phyloP scores from a whole-genome alignment of 495 filamentous ascomycete genomes.

The Annulohypoxylon nitens region DNA sequence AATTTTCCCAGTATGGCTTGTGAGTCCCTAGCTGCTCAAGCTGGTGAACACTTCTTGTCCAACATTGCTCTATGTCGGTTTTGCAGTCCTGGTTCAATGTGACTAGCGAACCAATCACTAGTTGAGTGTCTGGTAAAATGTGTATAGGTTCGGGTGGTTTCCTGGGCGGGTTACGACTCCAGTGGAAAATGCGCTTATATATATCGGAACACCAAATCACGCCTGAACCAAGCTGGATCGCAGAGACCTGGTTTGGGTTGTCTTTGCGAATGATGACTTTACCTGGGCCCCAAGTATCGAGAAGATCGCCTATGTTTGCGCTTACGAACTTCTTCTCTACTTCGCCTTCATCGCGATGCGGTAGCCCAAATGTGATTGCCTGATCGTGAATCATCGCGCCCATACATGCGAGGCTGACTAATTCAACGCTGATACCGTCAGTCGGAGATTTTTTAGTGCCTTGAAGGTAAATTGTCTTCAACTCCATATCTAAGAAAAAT shows the following conservation, averaged over 20 bases:
- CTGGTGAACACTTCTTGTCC: not conserved
- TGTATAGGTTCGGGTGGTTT: not conserved
- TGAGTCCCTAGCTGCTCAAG: not conserved
- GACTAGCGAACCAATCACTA: not conserved
- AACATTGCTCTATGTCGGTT: not conserved
- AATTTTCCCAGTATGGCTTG: not conserved
- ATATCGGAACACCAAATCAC: not conserved
- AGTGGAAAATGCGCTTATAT: not conserved
- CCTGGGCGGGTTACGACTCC: not conserved
- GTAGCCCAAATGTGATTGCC: not conserved
- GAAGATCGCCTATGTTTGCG: not conserved
- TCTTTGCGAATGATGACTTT: not conserved
- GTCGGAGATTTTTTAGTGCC: not conserved
- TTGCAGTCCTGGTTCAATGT: not conserved
- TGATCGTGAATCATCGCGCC: not conserved
- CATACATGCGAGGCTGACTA: not conserved
- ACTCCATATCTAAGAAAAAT: not conserved
- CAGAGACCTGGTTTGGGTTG: not conserved
- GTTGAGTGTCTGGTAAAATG: not conserved
- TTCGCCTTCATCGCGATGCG: not conserved
- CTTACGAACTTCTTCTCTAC: not conserved
- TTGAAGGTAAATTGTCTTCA: not conserved
- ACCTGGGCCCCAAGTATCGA: not conserved
- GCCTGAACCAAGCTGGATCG: not conserved
- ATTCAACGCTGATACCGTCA: not conserved